Conservation (phyloP, 148 eudicot species). For the Spergularia marina region DNA sequence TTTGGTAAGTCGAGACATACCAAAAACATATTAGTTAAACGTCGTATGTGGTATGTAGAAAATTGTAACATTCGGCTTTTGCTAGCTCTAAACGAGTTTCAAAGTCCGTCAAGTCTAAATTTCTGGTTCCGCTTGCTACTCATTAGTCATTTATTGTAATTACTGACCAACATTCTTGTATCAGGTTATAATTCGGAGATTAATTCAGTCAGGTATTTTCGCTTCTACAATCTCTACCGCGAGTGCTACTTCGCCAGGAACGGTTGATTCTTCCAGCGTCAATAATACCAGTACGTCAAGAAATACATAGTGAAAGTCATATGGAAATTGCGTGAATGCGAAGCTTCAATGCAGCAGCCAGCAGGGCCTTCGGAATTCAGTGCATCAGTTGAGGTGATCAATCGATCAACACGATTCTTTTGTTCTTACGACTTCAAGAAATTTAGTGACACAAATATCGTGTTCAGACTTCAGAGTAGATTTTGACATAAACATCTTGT, state of each 20-base stretch:
- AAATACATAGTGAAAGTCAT: too few relatives aligned
- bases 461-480: neutral
- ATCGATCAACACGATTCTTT: too few relatives aligned
- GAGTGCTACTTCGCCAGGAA: constrained; percentile 16
- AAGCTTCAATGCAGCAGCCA: too few relatives aligned
- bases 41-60: too few relatives aligned
- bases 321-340: too few relatives aligned
- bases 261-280: constrained; percentile 14
- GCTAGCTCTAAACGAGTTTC: too few relatives aligned
- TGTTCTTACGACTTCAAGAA: neutral
- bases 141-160: neutral
- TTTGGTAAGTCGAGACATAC: constrained; percentile 36
- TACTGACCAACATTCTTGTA: neutral
- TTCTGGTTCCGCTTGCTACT: neutral
- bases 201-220: constrained; percentile 56
- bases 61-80: too few relatives aligned
- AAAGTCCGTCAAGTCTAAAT: too few relatives aligned
- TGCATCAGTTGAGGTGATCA: too few relatives aligned
- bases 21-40: too few relatives aligned
- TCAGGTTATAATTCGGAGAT: constrained; percentile 57
- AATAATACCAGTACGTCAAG: neutral
- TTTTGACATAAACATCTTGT: neutral
- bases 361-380: too few relatives aligned
- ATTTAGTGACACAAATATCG: neutral
- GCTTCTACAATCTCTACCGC: constrained; percentile 42